Conservation (phyloP, 306 rosid species). For the Canavalia gladiata region DNA sequence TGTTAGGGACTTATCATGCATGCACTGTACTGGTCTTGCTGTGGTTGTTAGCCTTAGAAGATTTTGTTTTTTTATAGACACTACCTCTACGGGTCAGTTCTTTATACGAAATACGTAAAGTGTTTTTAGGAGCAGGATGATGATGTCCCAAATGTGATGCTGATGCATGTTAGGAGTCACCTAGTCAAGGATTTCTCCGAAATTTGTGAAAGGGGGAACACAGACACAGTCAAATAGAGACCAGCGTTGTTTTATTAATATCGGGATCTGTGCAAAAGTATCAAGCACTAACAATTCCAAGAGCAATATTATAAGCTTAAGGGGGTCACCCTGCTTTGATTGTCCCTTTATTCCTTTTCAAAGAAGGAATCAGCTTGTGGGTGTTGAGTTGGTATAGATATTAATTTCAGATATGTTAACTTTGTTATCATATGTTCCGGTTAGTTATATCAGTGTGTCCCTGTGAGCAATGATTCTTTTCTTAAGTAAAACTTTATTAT, state of each 20-base stretch:
- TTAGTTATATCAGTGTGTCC: neutral
- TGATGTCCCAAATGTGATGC: conserved; percentile 10
- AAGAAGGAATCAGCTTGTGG: conserved; percentile 56
- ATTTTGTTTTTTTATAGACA: neutral
- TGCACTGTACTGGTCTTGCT: neutral
- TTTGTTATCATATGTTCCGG: neutral
- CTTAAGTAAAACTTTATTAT: neutral
- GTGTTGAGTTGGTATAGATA: conserved; percentile 47
- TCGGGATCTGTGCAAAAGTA: conserved; percentile 61
- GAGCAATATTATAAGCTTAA: conserved; percentile 42
- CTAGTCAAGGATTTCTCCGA: conserved; percentile 51
- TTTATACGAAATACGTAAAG: conserved; percentile 1
- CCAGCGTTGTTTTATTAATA: conserved; percentile 38
- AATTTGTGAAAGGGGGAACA: conserved; percentile 50
- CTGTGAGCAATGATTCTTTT: neutral
- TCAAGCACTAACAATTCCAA: conserved; percentile 39
- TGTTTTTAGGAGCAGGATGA: conserved; percentile 1
- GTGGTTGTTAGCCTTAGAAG: neutral
- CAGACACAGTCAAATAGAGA: conserved; percentile 29
- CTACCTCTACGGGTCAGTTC: neutral
- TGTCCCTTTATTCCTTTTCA: conserved; percentile 58
- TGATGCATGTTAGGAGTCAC: conserved; percentile 24
- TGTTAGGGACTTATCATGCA: neutral
- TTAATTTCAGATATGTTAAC: neutral
- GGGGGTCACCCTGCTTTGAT: conserved; percentile 49